These are phyloP conservation scores for Hirsutella minnesotensis DNA, from an alignment of 2,329 filamentous ascomycete species.

Conservation along the genomic window DNA sequence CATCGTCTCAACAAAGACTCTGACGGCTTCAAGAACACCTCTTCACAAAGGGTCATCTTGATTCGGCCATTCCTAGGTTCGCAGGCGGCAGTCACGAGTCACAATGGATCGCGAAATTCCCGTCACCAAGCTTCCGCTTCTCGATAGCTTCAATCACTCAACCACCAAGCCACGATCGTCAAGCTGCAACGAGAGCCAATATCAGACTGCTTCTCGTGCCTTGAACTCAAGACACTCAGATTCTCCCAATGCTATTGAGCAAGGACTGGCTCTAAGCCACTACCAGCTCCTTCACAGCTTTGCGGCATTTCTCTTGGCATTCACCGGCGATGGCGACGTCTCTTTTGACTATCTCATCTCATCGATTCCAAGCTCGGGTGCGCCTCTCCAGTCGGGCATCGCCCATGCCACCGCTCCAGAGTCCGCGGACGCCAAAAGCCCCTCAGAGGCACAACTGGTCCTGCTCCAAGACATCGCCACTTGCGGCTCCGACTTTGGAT, in stretches of 20 bases:
- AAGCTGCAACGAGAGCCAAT: background rate
- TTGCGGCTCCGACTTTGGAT: background rate
- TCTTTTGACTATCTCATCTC: constrained; percentile 2
- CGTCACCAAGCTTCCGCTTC: background rate
- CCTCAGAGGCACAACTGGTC: background rate
- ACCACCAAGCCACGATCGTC: background rate
- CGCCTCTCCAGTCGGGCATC: background rate
- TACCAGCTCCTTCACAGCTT: background rate
- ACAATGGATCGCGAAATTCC: background rate
- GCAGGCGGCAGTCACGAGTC: background rate
- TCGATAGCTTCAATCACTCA: background rate
- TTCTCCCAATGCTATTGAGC: background rate
- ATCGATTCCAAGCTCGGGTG: no score
- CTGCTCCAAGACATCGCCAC: background rate
- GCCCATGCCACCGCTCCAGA: background rate
- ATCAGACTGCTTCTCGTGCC: background rate
- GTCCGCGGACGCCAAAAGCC: background rate
- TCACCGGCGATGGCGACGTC: constrained; percentile 2
- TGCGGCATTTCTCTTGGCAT: background rate
- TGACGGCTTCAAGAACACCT: no score
- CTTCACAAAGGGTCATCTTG: no score
- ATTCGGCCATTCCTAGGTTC: no score
- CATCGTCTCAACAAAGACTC: no score
- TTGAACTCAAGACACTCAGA: background rate
- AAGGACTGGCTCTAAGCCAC: background rate